These are phyloP conservation scores for Penicillium ochrochloron DNA, from an alignment of 495 filamentous ascomycete species.

Conservation along the genomic window DNA sequence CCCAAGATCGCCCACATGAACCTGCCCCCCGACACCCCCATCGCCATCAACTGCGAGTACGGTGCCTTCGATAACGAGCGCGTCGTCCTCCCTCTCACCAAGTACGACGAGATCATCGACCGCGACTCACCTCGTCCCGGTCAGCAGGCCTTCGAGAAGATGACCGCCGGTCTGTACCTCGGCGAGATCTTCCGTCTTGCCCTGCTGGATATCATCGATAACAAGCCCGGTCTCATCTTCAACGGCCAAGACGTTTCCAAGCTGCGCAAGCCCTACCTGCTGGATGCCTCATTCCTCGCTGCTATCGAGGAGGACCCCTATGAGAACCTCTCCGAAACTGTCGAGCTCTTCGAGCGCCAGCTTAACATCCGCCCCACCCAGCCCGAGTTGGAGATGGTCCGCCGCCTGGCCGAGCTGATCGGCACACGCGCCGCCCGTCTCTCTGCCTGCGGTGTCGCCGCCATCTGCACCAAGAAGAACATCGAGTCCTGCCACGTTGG, in stretches of 20 bases:
- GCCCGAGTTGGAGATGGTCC: conserved; percentile 82
- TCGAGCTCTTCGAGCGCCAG: conserved; percentile 74
- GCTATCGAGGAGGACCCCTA: conserved; percentile 92
- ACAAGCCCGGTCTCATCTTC: conserved; percentile 77
- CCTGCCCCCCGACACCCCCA: conserved; percentile 83
- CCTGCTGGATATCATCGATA: conserved; percentile 82
- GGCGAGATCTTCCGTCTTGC: conserved; percentile 94
- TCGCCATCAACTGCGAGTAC: conserved; percentile 99
- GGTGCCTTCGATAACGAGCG: conserved; percentile 98
- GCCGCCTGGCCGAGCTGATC: conserved; percentile 88
- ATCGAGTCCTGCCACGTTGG: conserved; percentile 88
- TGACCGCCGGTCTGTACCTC: conserved; percentile 94
- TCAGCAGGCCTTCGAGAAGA: conserved; percentile 97
- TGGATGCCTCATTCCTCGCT: conserved; percentile 96
- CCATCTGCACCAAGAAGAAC: conserved; percentile 94
- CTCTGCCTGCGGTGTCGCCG: conserved; percentile 90
- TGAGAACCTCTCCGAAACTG: conserved; percentile 88
- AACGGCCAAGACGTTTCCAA: conserved; percentile 77
- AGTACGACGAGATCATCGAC: conserved; percentile 84
- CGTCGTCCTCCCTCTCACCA: conserved; percentile 85
- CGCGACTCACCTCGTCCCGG: conserved; percentile 91
- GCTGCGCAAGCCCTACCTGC: conserved; percentile 78
- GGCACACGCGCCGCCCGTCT: conserved; percentile 92
- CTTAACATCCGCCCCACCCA: conserved; percentile 69
- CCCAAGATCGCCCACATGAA: conserved; percentile 95